These are phyloP conservation scores for Ceratocystis cubensis DNA, from an alignment of 2,329 filamentous ascomycete species.

Conservation along the genomic window DNA sequence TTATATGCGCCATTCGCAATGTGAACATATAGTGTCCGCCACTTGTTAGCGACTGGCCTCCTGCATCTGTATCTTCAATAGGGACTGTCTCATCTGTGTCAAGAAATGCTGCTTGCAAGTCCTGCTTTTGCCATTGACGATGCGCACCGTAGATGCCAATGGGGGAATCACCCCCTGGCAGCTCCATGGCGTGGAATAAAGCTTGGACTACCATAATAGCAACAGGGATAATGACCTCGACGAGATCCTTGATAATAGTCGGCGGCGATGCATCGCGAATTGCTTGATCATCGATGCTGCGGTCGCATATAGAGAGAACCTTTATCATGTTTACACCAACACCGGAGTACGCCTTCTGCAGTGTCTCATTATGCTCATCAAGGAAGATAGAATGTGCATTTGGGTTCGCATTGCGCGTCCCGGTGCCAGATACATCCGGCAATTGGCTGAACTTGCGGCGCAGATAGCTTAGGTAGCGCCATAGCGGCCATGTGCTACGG, in stretches of 20 bases:
- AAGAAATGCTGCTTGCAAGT: no score
- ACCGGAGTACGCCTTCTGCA: constrained; percentile 14
- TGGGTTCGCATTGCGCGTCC: not conserved
- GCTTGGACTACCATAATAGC: constrained; percentile 12
- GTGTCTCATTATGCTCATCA: not conserved
- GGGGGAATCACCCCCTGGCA: not conserved
- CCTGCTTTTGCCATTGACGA: no score
- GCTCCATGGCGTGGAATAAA: not conserved
- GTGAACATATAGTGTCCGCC: not conserved
- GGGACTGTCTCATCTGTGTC: not conserved
- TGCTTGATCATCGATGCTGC: not conserved
- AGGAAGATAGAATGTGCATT: not conserved
- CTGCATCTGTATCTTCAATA: not conserved
- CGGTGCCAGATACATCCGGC: not conserved
- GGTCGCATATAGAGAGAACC: not conserved
- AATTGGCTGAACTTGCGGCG: constrained; percentile 13
- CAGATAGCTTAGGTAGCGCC: constrained; percentile 19
- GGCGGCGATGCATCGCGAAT: no score
- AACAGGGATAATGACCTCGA: constrained; percentile 14
- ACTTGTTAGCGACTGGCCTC: not conserved
- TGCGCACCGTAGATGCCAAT: no score
- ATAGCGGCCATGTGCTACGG: constrained; percentile 15
- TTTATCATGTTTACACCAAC: constrained; percentile 6
- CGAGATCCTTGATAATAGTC: no score
- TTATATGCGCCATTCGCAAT: not conserved